Evolutionary conservation across 2,329 filamentous ascomycete genomes (phyloP), one percentile per base, ranked within the genome.

Genomic region (Penicillium capsulatum): DNA sequence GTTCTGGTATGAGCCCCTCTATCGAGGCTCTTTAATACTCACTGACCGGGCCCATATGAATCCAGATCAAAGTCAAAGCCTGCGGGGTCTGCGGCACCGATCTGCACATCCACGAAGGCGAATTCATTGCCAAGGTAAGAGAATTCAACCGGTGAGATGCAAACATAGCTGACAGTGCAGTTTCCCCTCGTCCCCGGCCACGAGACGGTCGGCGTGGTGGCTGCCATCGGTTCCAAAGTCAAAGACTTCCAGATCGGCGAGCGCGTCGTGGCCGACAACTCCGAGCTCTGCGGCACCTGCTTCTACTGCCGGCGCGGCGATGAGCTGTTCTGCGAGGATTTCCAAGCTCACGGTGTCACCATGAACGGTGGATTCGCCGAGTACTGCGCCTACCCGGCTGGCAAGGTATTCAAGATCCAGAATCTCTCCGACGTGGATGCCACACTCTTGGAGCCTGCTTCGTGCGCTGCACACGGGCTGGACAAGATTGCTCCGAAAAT

Each of bases 341-440:
- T 83, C 62, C 74, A 79, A 47, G 80, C 79, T 8, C 80, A 83
- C 51, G 80, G 59, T 40, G 64, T 63, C 17, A 60, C 59, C 57
- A 71, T 84, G 63, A 76, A 82, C 42, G 83, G 83, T 50, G 82
- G 83, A 19, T 86, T 86, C 54, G 83, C 83, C 35, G 81, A 86
- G 62, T 87, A 84, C 70, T 76, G 73, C 47, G 69, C 70, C 10
- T 77, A 74, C 51, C 72, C 68, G 40, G 73, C 72, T 19, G 70
- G 71, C 17, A 70, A 73, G 57, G 77, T 85, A 11, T 84, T 84
- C 71, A 77, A 79, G 59, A 78, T 84, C 60, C 65, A 81, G 49
- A 81, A 84, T 60, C 71, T 86, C 26, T 75, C 70, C 20, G 78
- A 82, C 54, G 72, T 83, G n/a, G 80, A 85, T 44, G 82, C 82